Evolutionary conservation across 345 rosid species (phyloP).

Genomic region (Firmiana major): DNA sequence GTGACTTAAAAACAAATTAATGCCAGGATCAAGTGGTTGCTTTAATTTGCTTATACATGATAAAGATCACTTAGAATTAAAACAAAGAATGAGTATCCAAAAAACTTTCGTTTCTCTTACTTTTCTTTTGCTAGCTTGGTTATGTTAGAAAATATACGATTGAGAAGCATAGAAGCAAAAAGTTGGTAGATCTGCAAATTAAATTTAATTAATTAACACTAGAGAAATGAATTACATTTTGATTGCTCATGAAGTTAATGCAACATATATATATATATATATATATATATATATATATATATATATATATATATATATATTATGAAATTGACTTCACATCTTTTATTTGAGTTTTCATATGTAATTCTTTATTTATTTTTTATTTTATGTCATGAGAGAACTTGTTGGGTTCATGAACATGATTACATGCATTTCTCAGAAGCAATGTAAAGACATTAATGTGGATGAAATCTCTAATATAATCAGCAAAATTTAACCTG

Average conservation of each 20-base stretch:
- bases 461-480: background rate
- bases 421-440: background rate
- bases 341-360: background rate
- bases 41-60: background rate
- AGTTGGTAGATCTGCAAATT: background rate
- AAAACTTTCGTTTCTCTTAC: too few relatives aligned
- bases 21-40: background rate
- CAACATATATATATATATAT: background rate
- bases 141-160: too few relatives aligned
- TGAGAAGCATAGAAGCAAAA: background rate
- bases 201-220: background rate
- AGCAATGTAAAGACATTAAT: background rate
- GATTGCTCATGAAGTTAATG: background rate
- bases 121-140: too few relatives aligned
- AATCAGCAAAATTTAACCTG: background rate
- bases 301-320: background rate
- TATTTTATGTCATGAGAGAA: background rate
- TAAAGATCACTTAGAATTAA: background rate
- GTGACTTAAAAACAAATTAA: background rate
- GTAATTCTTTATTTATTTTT: background rate
- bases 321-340: background rate
- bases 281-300: too few relatives aligned
- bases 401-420: background rate
- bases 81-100: background rate
- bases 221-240: background rate